Evolutionary conservation across 805 yeast species (phyloP).

Genomic region (Candida gorgasii): DNA sequence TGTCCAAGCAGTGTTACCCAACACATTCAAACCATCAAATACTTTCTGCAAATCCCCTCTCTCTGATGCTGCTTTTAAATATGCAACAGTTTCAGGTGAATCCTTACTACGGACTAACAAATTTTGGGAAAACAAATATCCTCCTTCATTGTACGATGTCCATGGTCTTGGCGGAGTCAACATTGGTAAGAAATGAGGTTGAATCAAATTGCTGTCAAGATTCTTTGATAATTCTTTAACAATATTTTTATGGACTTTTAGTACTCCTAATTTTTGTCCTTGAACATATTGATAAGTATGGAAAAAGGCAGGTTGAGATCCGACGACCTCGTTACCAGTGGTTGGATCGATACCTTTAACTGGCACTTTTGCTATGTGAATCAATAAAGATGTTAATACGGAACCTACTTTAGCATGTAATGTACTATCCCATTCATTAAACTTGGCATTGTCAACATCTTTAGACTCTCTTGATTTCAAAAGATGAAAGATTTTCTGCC

Average conservation of each 20-base stretch:
- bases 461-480: constrained; percentile 16
- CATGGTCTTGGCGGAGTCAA: constrained; percentile 87
- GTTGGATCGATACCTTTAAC: constrained; percentile 82
- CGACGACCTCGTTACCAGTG: constrained; percentile 64
- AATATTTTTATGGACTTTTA: constrained; percentile 71
- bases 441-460: constrained; percentile 12
- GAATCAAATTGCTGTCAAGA: constrained; percentile 60
- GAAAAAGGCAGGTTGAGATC: constrained; percentile 84
- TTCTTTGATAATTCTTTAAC: constrained; percentile 68
- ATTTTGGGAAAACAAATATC: constrained; percentile 67
- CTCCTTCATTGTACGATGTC: constrained; percentile 82
- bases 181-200: constrained; percentile 93
- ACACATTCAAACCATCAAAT: constrained; percentile 77
- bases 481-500: constrained; percentile 44
- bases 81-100: constrained; percentile 87
- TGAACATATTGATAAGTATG: constrained; percentile 82
- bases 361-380: constrained; percentile 79
- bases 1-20: constrained; percentile 92
- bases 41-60: constrained; percentile 64
- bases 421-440: constrained; percentile 27
- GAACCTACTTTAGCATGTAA: constrained; percentile 73
- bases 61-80: constrained; percentile 80
- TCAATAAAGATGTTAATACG: constrained; percentile 66
- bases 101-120: constrained; percentile 74
- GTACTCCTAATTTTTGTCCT: constrained; percentile 80